A percentile compares a stretch with the other conserved stretches of the same genome.
phyloP scores from a whole-genome alignment of 495 filamentous ascomycete genomes.

The Tuber indicum region DNA sequence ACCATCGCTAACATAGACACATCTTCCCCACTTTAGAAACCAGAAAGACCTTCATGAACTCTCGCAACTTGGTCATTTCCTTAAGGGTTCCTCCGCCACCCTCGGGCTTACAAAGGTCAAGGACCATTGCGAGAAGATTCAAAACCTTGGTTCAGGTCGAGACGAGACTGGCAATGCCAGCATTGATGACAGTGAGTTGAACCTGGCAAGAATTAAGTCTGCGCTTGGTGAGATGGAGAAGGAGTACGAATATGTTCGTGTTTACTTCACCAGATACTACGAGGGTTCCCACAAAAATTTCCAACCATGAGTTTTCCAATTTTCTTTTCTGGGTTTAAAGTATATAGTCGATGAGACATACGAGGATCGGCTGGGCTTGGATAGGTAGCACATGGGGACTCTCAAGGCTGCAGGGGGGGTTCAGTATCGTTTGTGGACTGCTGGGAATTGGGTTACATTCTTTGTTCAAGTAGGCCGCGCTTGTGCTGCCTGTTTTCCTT shows the following conservation, averaged over 20 bases:
- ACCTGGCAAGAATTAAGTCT: conserved; percentile 60
- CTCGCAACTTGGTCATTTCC: conserved; percentile 82
- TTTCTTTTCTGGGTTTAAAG: background rate
- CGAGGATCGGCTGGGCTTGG: background rate
- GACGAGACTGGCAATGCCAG: conserved; percentile 67
- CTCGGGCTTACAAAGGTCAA: conserved; percentile 87
- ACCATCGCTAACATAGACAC: conserved; percentile 32
- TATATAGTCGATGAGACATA: background rate
- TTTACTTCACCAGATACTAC: conserved; percentile 28
- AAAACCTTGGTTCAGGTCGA: conserved; percentile 75
- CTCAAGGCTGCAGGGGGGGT: background rate
- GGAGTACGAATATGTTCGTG: conserved; percentile 69
- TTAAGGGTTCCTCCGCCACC: conserved; percentile 97
- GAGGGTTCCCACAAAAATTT: background rate
- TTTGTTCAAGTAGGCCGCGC: conserved; percentile 7
- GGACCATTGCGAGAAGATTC: conserved; percentile 91
- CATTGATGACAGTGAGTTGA: conserved; percentile 56
- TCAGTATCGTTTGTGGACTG: background rate
- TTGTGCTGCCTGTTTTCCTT: conserved; percentile 18
- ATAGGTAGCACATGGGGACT: background rate
- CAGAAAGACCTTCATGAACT: conserved; percentile 61
- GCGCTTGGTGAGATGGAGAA: conserved; percentile 64
- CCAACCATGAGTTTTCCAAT: conserved; percentile 9
- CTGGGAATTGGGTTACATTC: background rate
- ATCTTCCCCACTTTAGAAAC: conserved; percentile 48